These are phyloP conservation scores for Aspergillus uvarum DNA, from an alignment of 2,329 filamentous ascomycete genomes.

Conservation along the genomic window DNA sequence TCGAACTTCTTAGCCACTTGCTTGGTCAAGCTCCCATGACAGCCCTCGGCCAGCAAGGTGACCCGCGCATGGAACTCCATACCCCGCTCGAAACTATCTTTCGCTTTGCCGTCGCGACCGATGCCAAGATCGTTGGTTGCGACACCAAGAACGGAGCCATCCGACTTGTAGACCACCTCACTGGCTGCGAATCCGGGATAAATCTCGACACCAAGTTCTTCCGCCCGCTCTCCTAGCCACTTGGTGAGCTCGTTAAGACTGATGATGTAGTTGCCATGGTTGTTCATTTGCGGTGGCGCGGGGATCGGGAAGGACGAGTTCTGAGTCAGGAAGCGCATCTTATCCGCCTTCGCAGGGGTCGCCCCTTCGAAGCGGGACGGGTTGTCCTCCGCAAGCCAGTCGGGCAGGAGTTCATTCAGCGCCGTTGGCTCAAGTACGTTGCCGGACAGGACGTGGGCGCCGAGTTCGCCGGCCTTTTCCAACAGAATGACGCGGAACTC, in stretches of 20 bases:
- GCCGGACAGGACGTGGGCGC: constrained; percentile 91
- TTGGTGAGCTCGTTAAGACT: constrained; percentile 92
- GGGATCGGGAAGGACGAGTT: constrained; percentile 75
- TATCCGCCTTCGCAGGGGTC: constrained; percentile 78
- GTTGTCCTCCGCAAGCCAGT: constrained; percentile 90
- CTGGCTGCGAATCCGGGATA: constrained; percentile 95
- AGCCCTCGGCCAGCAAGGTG: constrained; percentile 91
- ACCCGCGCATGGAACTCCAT: constrained; percentile 97
- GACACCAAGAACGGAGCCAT: constrained; percentile 88
- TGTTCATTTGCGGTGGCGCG: constrained; percentile 94
- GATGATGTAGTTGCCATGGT: constrained; percentile 96
- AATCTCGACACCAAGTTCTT: constrained; percentile 92
- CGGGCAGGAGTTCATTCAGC: constrained; percentile 84
- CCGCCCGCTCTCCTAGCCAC: constrained; percentile 94
- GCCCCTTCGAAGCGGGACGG: constrained; percentile 82
- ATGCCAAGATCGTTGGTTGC: constrained; percentile 95
- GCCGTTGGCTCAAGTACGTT: constrained; percentile 90
- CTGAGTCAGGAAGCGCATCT: constrained; percentile 93
- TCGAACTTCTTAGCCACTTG: constrained; percentile 94
- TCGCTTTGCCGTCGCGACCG: constrained; percentile 75
- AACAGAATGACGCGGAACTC: constrained; percentile 90
- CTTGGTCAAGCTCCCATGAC: constrained; percentile 92
- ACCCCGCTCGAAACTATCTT: constrained; percentile 87
- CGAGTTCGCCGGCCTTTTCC: constrained; percentile 93
- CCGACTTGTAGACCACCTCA: constrained; percentile 81